phyloP scores from a whole-genome alignment of 2,329 filamentous ascomycete species.

The Paraphaeosphaeria sporulosa region DNA sequence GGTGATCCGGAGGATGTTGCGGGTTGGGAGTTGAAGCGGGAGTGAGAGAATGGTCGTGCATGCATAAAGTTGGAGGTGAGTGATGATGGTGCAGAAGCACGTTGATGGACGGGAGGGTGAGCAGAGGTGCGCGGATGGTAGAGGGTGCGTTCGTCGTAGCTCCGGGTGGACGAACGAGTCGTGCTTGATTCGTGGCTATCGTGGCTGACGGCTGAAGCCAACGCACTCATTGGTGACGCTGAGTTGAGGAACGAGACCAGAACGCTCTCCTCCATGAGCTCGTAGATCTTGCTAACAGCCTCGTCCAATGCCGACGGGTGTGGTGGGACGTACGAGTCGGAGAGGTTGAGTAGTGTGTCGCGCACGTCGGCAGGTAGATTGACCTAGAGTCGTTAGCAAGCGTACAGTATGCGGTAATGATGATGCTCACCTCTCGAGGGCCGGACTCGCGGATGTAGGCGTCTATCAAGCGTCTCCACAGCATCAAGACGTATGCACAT shows the following conservation, averaged over 20 bases:
- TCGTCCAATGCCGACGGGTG: conserved; percentile 78
- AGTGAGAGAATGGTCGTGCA: conserved; percentile 44
- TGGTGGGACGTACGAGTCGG: conserved; percentile 68
- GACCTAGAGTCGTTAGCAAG: conserved; percentile 39
- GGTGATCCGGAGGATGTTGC: conserved; percentile 40
- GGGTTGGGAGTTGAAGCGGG: conserved; percentile 48
- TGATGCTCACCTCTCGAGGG: conserved; percentile 42
- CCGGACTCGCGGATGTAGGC: conserved; percentile 73
- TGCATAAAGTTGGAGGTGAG: conserved; percentile 49
- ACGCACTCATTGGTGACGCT: conserved; percentile 59
- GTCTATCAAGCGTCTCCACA: conserved; percentile 88
- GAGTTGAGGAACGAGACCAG: conserved; percentile 89
- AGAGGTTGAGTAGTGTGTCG: conserved; percentile 75
- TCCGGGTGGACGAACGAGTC: conserved; percentile 48
- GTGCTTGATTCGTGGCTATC: conserved; percentile 51
- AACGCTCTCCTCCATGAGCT: conserved; percentile 97
- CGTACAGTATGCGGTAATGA: not conserved
- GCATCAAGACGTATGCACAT: conserved; percentile 73
- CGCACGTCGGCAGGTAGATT: conserved; percentile 89
- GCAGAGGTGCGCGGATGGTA: conserved; percentile 37
- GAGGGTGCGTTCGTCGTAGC: conserved; percentile 51
- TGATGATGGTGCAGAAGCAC: conserved; percentile 50
- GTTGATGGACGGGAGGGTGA: conserved; percentile 42
- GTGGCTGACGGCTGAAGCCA: conserved; percentile 48
- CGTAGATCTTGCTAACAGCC: conserved; percentile 87